These are phyloP conservation scores for Fagus crenata DNA, from an alignment of 306 rosid genomes.

Conservation along the genomic window DNA sequence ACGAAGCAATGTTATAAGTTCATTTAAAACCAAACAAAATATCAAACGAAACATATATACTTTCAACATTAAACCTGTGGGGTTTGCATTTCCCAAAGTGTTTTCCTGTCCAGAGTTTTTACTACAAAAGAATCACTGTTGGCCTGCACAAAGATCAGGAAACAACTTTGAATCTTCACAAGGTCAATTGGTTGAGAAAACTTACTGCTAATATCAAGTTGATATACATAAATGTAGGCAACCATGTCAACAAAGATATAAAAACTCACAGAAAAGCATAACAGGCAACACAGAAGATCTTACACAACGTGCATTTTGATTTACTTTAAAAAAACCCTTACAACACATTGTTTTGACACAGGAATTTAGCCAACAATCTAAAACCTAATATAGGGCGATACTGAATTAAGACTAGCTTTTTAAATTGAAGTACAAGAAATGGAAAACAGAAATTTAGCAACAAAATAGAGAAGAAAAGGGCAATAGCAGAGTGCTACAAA, in stretches of 20 bases:
- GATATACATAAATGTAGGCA: constrained; percentile 4
- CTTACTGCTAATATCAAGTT: background rate
- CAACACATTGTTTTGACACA: too few species aligned
- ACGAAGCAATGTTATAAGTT: constrained; percentile 12
- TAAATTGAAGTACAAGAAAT: too few species aligned
- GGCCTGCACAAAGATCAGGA: constrained; percentile 59
- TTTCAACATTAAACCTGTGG: constrained; percentile 68
- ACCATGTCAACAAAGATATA: background rate
- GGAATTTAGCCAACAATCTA: too few species aligned
- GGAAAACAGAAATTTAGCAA: too few species aligned
- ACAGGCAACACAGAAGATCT: background rate
- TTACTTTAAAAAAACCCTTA: too few species aligned
- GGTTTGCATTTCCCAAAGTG: constrained; percentile 98
- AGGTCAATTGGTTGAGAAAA: constrained; percentile 16
- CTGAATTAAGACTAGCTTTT: too few species aligned
- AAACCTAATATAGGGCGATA: too few species aligned
- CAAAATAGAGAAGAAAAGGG: background rate
- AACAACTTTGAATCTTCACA: constrained; percentile 19
- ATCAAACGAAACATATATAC: background rate
- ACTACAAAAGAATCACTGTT: constrained; percentile 73
- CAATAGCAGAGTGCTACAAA: background rate
- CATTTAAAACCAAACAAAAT: constrained; percentile 5
- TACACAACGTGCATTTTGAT: background rate
- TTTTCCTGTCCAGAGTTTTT: constrained; percentile 79
- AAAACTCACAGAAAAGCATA: background rate